Evolutionary conservation across 2,329 filamentous ascomycete species (phyloP), one percentile per base, ranked within the genome.

Genomic region (Teratosphaeriaceae sp.): DNA sequence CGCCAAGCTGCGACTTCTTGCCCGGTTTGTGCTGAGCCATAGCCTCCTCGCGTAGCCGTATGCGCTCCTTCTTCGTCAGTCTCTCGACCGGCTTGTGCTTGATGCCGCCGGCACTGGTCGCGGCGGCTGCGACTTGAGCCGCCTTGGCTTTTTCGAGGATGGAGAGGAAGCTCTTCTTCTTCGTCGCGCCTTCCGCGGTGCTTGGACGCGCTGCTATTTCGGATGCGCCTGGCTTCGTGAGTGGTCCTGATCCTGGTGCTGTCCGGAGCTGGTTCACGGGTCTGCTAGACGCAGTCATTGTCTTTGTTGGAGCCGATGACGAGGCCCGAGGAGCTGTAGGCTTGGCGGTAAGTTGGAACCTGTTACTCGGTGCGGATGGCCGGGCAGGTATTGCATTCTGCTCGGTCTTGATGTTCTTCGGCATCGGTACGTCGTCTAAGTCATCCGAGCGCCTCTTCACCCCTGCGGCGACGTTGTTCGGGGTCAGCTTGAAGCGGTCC

Each of bases 51-150:
- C 49, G 44, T 26, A 55, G 27, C 21, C 53, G 53, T 36, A 51
- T 66, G 21, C 76, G 72, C 47, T 80, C 74, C 47, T 80, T 83
- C 47, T 66, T 71, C 5, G 74, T 66, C n/a, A 74, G 64, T 56
- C 80, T 83, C 53, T 85, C 83, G 1, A 80, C 75, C 16, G 81
- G 73, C 60, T 87, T 87, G 63, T 88, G 83, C 59, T 86, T 84
- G 52, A 88, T 85, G 53, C 79, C 80, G 43, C 82, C 83, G 19
- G 83, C 72, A 42, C 63, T 52, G 75, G 75, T n/a, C 70, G 75
- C 68, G 78, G 75, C 30, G 67, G 70, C 29, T 69, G 67, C 67
- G 49, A 68, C 71, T 55, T 85, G 78, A 11, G 78, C 81, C 47
- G 78, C 78, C 56, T 84, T 80, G 23, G 79, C 85, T 52, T 82